Percentiles rank a stretch among this genome's conserved stretches.
Conservation (phyloP, 2,329 filamentous ascomycete species). For the Ceratocystiopsis brevicomis region DNA sequence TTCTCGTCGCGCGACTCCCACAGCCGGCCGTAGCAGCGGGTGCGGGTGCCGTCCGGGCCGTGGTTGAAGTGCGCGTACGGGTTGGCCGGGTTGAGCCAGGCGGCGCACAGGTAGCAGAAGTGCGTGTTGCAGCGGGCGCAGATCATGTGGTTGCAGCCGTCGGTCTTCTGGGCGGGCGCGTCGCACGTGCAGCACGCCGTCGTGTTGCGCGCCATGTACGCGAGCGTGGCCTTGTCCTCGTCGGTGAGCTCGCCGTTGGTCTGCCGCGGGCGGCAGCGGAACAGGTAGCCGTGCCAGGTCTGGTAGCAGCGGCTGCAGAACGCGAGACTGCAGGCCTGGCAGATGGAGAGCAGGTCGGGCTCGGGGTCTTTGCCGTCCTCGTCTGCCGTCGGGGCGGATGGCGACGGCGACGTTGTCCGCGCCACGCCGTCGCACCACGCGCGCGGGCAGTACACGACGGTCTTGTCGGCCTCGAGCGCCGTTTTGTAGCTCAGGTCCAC, state of each 20-base stretch:
- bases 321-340: conserved; percentile 73
- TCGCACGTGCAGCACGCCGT: conserved; percentile 79
- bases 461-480: conserved; percentile 77
- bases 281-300: conserved; percentile 86
- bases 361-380: conserved; percentile 7
- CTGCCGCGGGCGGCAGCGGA: conserved; percentile 46
- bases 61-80: conserved; percentile 83
- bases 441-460: conserved; percentile 80
- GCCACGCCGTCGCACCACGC: conserved; percentile 86
- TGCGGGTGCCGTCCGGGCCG: conserved; percentile 28
- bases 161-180: conserved; percentile 70
- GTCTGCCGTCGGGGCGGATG: background rate
- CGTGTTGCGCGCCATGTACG: conserved; percentile 66
- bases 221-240: conserved; percentile 71
- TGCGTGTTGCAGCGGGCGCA: conserved; percentile 80
- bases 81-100: conserved; percentile 65
- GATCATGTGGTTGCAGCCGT: conserved; percentile 94
- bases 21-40: conserved; percentile 62
- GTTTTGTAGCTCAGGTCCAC: conserved; percentile 83
- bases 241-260: conserved; percentile 24
- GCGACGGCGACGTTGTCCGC: conserved; percentile 35
- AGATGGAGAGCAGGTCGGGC: conserved; percentile 56
- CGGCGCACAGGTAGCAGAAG: conserved; percentile 85
- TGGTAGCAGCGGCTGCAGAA: conserved; percentile 56
- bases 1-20: conserved; percentile 60